Conservation (phyloP, 805 yeast genomes). For the Kazachstania bromeliacearum region DNA sequence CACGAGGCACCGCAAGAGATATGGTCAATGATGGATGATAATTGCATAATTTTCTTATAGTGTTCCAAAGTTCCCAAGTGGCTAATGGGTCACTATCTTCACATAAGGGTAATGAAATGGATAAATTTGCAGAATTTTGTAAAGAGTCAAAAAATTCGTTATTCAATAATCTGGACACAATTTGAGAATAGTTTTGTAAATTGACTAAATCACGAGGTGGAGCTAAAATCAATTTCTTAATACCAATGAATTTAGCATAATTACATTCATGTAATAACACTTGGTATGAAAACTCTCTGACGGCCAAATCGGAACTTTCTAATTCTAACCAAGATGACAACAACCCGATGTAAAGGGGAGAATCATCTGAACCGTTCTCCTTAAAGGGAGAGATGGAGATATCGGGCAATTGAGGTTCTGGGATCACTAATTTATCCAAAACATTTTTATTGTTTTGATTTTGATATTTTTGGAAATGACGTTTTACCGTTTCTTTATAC, state of each 20-base stretch:
- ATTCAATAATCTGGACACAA: slow-evolving; percentile 25
- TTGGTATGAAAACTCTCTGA: slow-evolving; percentile 46
- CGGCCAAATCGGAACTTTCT: slow-evolving; percentile 41
- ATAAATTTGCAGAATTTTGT: slow-evolving; percentile 17
- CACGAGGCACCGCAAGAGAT: slow-evolving; percentile 64
- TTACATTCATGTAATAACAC: slow-evolving; percentile 50
- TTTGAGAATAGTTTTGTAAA: slow-evolving; percentile 41
- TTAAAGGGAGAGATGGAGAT: slow-evolving; percentile 26
- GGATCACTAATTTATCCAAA: slow-evolving; percentile 12
- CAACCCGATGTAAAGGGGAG: slow-evolving; percentile 39
- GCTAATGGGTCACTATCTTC: slow-evolving; percentile 46
- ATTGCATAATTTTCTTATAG: slow-evolving; percentile 46
- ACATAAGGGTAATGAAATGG: slow-evolving; percentile 41
- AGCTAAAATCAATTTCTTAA: slow-evolving; percentile 46
- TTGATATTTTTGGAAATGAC: background rate
- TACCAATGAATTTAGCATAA: slow-evolving; percentile 51
- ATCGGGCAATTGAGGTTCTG: slow-evolving; percentile 29
- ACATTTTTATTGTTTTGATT: background rate
- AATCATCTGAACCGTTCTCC: slow-evolving; percentile 1
- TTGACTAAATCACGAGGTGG: slow-evolving; percentile 54
- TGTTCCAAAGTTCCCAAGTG: slow-evolving; percentile 71
- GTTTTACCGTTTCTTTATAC: slow-evolving; percentile 35
- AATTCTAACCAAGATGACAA: slow-evolving; percentile 64
- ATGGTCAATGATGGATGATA: slow-evolving; percentile 53
- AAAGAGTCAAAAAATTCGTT: slow-evolving; percentile 9